Evolutionary conservation across 2,329 filamentous ascomycete genomes (phyloP), one percentile per base, ranked within the genome.

Genomic region (Blastomyces parvus): DNA sequence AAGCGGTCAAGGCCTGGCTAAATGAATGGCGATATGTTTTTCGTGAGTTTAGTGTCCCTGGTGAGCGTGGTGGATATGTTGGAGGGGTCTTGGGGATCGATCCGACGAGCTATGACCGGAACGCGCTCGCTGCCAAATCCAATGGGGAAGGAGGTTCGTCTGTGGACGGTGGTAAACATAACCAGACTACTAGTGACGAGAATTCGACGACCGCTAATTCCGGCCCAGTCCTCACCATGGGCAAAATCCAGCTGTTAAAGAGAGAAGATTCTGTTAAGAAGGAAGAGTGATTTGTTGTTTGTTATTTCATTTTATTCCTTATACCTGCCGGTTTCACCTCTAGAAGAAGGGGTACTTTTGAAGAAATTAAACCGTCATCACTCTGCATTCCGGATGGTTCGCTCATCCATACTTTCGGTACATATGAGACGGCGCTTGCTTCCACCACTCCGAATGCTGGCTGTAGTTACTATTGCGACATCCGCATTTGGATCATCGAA

Each of bases 1-100:
- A 96, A 78, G 91, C 92, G 1, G 87, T 97, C 66, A 88, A 94
- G 62, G 86, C 84, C 68, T 97, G 95, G 78, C 80, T 99, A 62
- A 95, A 93, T 72, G 93, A 97, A 74, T 96, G 92, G 91, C 86
- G 90, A 66, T 99, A 97, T 73, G 89, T 90, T 0, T 99, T 93
- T 77, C 88, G 93, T 62, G 94, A 99, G 77, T 99, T 99, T 76
- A 94, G 89, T 46, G 92, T 97, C 11, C 91, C 92, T 1, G 93
- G 93, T n/a, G 94, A 97, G 75, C 85, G 91, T 78, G 92, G 91
- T 64, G 93, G 78, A 22, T 79, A 94, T 53, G 81, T 86, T 27
- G 85, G 85, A 46, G 85, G 85, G 11, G 86, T 88, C 62, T 72
- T 88, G 7, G 85, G 85, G 9, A 84, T 88, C 63, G 84, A 87